A percentile compares a stretch with the other conserved stretches of the same genome.
phyloP scores from a whole-genome alignment of 352 stramenopile genomes.

The Phytophthora vignae region DNA sequence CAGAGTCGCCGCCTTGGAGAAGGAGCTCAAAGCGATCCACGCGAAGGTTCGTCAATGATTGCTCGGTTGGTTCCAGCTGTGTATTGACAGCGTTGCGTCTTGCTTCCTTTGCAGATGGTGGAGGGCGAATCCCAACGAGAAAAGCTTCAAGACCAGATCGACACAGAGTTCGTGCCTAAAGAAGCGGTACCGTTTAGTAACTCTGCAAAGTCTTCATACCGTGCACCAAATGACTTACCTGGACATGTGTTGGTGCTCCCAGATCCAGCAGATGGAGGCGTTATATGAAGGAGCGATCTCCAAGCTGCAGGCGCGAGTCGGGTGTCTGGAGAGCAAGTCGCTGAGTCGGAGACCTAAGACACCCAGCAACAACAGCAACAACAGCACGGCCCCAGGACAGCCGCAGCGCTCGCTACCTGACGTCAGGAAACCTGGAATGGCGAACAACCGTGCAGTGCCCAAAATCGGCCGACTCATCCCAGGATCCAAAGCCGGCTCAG shows the following conservation, averaged over 20 bases:
- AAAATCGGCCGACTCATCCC: slow-evolving; percentile 70
- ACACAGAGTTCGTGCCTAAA: slow-evolving; percentile 63
- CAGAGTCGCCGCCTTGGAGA: slow-evolving; percentile 31
- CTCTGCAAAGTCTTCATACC: not conserved
- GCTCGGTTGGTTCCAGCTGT: not conserved
- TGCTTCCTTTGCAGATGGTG: slow-evolving; percentile 32
- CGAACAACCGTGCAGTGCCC: slow-evolving; percentile 44
- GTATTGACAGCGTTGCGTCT: not conserved
- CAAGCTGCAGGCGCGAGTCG: slow-evolving; percentile 75
- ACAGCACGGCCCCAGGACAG: slow-evolving; percentile 24
- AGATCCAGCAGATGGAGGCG: slow-evolving; percentile 81
- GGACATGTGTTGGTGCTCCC: not conserved
- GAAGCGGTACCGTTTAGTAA: slow-evolving; percentile 42
- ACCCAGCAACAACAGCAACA: slow-evolving; percentile 35
- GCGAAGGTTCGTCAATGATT: slow-evolving; percentile 34
- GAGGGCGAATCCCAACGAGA: slow-evolving; percentile 40
- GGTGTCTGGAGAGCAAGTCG: slow-evolving; percentile 59
- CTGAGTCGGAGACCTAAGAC: slow-evolving; percentile 37
- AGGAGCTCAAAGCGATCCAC: slow-evolving; percentile 46
- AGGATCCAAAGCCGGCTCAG: slow-evolving; percentile 42
- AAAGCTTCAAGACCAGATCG: slow-evolving; percentile 51
- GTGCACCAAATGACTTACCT: not conserved
- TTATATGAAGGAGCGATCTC: slow-evolving; percentile 75
- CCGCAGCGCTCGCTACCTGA: slow-evolving; percentile 29
- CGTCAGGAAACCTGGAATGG: slow-evolving; percentile 32